Conservation (phyloP, 106 monocot species). For the Acorus calamus region DNA sequence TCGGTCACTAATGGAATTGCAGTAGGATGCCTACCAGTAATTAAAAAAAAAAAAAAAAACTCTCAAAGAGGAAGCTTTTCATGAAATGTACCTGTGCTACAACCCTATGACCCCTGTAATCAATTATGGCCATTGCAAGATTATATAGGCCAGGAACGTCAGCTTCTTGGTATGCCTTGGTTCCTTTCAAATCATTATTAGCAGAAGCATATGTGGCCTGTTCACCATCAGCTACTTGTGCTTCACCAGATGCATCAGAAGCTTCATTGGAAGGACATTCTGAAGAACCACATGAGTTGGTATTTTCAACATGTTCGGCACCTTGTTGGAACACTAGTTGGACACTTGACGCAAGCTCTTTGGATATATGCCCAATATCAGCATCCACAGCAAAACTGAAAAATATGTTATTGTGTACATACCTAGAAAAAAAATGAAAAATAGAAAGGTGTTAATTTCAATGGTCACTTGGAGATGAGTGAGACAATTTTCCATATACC, state of each 20-base stretch:
- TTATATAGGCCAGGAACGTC: constrained; percentile 97
- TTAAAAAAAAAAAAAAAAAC: neutral
- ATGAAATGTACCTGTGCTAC: constrained; percentile 72
- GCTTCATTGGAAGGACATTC: constrained; percentile 12
- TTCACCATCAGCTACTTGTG: constrained; percentile 63
- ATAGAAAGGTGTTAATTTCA: neutral
- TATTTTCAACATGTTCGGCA: constrained; percentile 6
- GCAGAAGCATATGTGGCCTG: constrained; percentile 99
- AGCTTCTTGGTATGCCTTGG: constrained; percentile 94
- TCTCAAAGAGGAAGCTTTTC: neutral
- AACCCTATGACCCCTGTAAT: constrained; percentile 92
- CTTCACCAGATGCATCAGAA: constrained; percentile 30
- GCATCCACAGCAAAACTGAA: constrained; percentile 97
- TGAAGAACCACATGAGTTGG: constrained; percentile 7
- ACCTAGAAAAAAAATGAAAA: constrained; percentile 38
- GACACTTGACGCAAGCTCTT: constrained; percentile 21
- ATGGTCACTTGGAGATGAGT: too few species aligned
- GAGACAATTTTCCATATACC: too few species aligned
- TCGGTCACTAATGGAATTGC: too few species aligned
- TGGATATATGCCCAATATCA: constrained; percentile 61
- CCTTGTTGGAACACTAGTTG: constrained; percentile 14
- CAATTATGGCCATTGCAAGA: constrained; percentile 97
- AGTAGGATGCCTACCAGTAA: neutral
- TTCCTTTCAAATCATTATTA: constrained; percentile 98
- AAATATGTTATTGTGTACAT: constrained; percentile 98